phyloP scores from a whole-genome alignment of 192 early-diverging fungal genomes.

The Coemansia sp. region DNA sequence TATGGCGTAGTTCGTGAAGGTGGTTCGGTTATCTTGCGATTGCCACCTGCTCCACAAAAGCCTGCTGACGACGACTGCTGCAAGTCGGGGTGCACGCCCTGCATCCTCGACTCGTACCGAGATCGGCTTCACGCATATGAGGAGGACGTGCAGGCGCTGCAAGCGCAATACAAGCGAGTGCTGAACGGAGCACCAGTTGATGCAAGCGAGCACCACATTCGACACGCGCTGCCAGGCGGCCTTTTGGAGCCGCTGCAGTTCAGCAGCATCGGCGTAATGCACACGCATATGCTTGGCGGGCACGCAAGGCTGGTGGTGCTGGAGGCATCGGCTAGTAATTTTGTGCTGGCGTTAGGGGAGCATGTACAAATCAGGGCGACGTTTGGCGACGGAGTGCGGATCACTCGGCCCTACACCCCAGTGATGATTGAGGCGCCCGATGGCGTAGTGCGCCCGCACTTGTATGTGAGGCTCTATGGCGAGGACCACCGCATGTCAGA shows the following conservation, averaged over 20 bases:
- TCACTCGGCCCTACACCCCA: conserved; percentile 39
- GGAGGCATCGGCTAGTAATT: conserved; percentile 27
- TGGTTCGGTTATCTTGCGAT: conserved; percentile 13
- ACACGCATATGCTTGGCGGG: conserved; percentile 2
- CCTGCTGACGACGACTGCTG: conserved; percentile 47
- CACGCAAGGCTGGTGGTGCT: conserved; percentile 28
- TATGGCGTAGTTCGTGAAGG: conserved; percentile 11
- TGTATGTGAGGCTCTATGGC: conserved; percentile 34
- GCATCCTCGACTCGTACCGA: conserved; percentile 44
- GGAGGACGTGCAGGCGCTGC: not conserved
- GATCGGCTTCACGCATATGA: conserved; percentile 19
- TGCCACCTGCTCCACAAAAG: conserved; percentile 27
- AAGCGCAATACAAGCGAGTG: conserved; percentile 20
- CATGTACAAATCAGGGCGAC: conserved; percentile 35
- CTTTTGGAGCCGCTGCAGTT: conserved; percentile 33
- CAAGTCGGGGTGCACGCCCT: conserved; percentile 49
- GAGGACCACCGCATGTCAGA: conserved; percentile 8
- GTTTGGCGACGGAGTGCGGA: not conserved
- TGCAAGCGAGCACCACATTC: conserved; percentile 1
- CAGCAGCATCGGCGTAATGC: conserved; percentile 8
- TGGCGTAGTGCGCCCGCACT: conserved; percentile 32
- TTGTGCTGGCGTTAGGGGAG: conserved; percentile 27
- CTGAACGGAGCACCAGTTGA: conserved; percentile 6
- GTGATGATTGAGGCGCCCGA: conserved; percentile 32
- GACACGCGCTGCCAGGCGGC: conserved; percentile 6